Conservation (phyloP, 352 stramenopile genomes). For the Pythium dissimile region DNA sequence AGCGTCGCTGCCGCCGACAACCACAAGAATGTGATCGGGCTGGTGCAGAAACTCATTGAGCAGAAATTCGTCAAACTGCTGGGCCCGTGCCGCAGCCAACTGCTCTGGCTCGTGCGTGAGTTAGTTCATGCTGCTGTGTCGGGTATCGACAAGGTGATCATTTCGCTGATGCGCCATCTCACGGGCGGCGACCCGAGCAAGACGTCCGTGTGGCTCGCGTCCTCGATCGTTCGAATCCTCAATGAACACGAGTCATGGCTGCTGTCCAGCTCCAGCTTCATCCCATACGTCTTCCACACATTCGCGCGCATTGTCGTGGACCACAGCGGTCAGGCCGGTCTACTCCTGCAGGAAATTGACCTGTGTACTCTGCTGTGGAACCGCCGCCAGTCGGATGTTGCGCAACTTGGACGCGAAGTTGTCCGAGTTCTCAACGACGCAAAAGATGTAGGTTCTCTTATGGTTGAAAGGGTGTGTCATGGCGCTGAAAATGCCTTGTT, state of each 20-base stretch:
- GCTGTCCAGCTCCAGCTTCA: conserved; percentile 63
- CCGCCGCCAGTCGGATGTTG: conserved; percentile 58
- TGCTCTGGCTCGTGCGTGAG: conserved; percentile 78
- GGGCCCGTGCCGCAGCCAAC: conserved; percentile 66
- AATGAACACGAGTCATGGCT: conserved; percentile 79
- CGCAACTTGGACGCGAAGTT: conserved; percentile 69
- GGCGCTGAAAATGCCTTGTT: background rate
- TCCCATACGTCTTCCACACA: conserved; percentile 80
- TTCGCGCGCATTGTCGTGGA: conserved; percentile 72
- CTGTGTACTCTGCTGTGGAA: conserved; percentile 76
- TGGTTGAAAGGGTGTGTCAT: background rate
- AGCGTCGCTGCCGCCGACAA: conserved; percentile 47
- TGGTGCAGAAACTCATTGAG: conserved; percentile 81
- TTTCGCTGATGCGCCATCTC: conserved; percentile 71
- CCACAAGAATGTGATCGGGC: conserved; percentile 74
- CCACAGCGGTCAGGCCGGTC: conserved; percentile 49
- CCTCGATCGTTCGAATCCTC: conserved; percentile 72
- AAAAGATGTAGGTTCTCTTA: conserved; percentile 56
- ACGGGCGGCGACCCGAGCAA: conserved; percentile 60
- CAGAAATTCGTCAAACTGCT: conserved; percentile 78
- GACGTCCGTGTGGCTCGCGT: conserved; percentile 74
- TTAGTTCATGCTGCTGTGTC: conserved; percentile 71
- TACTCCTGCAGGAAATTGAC: conserved; percentile 79
- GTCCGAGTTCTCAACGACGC: conserved; percentile 77
- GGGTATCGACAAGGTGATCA: conserved; percentile 71